phyloP scores from a whole-genome alignment of 1,284 basidiomycete genomes.

The Ganoderma lingzhi region DNA sequence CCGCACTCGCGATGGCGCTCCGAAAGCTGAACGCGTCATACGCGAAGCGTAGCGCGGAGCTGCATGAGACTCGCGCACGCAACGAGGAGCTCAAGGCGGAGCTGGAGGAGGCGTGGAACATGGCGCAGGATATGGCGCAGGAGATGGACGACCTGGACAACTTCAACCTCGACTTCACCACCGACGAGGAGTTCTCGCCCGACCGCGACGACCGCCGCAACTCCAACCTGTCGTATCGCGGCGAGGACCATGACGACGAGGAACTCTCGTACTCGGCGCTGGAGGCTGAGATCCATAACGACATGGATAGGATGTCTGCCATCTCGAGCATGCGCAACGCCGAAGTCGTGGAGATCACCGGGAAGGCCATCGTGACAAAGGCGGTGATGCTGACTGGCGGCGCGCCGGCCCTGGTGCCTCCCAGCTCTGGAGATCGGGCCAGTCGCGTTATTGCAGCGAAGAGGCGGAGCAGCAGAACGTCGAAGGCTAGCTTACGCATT shows the following conservation, averaged over 20 bases:
- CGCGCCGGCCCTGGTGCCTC: conserved; percentile 34
- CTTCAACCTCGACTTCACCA: conserved; percentile 41
- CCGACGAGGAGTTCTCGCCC: conserved; percentile 40
- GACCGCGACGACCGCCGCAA: conserved; percentile 7
- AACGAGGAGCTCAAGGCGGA: conserved; percentile 69
- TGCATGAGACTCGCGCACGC: conserved; percentile 53
- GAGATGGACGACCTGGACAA: conserved; percentile 66
- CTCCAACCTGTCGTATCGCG: conserved; percentile 19
- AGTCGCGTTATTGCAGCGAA: conserved; percentile 63
- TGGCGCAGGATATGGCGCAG: conserved; percentile 73
- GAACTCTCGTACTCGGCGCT: conserved; percentile 44
- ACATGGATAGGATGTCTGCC: conserved; percentile 35
- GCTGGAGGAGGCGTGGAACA: conserved; percentile 82
- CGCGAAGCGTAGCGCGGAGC: conserved; percentile 65
- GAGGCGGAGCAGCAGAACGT: conserved; percentile 62
- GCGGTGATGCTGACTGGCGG: conserved; percentile 35
- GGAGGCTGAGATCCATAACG: conserved; percentile 34
- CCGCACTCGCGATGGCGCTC: conserved; percentile 76
- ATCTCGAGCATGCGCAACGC: conserved; percentile 37
- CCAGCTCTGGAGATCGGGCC: conserved; percentile 30
- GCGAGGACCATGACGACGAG: conserved; percentile 47
- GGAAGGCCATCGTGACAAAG: conserved; percentile 43
- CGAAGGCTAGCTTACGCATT: conserved; percentile 65
- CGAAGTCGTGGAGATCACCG: conserved; percentile 44
- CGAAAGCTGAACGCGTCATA: conserved; percentile 81